Conservation (phyloP, 495 filamentous ascomycete species). For the Bathelium albidoporum region DNA sequence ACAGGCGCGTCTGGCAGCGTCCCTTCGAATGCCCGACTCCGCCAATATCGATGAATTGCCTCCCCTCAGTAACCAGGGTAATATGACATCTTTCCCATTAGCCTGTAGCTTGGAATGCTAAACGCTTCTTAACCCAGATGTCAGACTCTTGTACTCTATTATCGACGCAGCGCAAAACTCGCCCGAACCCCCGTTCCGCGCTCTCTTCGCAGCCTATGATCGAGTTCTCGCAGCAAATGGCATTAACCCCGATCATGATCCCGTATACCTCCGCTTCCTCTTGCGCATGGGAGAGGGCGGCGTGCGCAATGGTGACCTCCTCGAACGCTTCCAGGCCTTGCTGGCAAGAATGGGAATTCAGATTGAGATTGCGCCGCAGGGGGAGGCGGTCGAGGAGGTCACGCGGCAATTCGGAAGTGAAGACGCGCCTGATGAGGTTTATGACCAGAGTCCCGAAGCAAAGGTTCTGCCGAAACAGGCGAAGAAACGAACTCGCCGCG, state of each 20-base stretch:
- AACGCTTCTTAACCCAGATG: slow-evolving; percentile 47
- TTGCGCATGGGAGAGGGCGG: slow-evolving; percentile 61
- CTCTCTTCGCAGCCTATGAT: slow-evolving; percentile 73
- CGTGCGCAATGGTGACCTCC: slow-evolving; percentile 36
- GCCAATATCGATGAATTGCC: slow-evolving; percentile 16
- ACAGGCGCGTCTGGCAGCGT: slow-evolving; percentile 15
- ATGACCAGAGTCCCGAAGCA: slow-evolving; percentile 23
- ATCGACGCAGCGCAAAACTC: slow-evolving; percentile 58
- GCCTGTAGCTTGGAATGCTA: not conserved
- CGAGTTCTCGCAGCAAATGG: slow-evolving; percentile 56
- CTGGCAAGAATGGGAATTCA: slow-evolving; percentile 58
- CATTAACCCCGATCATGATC: slow-evolving; percentile 59
- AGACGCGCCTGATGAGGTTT: slow-evolving; percentile 25
- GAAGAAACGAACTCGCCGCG: slow-evolving; percentile 9
- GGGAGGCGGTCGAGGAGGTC: slow-evolving; percentile 29
- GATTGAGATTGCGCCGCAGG: slow-evolving; percentile 47
- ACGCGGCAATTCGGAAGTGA: slow-evolving; percentile 20
- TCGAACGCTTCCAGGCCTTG: slow-evolving; percentile 55
- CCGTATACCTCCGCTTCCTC: slow-evolving; percentile 63
- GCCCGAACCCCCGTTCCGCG: slow-evolving; percentile 60
- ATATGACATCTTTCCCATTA: slow-evolving; percentile 10
- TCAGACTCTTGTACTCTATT: slow-evolving; percentile 67
- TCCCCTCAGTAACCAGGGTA: slow-evolving; percentile 53
- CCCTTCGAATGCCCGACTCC: slow-evolving; percentile 26
- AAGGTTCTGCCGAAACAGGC: not conserved